Conservation (phyloP, 768 basidiomycete genomes). For the Lentinula boryana region DNA sequence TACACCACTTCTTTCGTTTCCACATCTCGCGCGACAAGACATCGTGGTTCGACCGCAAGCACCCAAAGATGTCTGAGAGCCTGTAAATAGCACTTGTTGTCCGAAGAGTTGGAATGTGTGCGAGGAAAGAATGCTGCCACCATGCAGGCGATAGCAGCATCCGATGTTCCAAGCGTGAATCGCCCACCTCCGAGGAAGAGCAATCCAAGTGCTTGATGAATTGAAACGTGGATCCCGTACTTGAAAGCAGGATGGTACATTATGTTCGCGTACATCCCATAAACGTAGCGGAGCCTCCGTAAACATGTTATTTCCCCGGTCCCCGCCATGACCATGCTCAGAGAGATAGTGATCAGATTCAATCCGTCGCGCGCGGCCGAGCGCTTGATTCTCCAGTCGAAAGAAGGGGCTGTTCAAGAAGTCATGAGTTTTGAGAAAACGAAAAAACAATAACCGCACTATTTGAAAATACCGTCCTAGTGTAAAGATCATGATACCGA, state of each 20-base stretch:
- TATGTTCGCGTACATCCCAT: slow-evolving; percentile 72
- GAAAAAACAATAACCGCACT: slow-evolving; percentile 36
- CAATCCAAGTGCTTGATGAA: slow-evolving; percentile 85
- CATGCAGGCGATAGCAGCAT: slow-evolving; percentile 88
- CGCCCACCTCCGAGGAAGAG: slow-evolving; percentile 92
- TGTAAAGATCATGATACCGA: slow-evolving; percentile 75
- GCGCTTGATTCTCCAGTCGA: slow-evolving; percentile 85
- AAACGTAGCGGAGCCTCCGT: slow-evolving; percentile 80
- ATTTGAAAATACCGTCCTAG: slow-evolving; percentile 58
- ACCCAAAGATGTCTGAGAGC: slow-evolving; percentile 96
- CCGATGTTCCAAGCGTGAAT: slow-evolving; percentile 86
- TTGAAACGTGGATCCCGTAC: slow-evolving; percentile 88
- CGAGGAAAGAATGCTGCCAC: slow-evolving; percentile 90
- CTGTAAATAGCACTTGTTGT: slow-evolving; percentile 89
- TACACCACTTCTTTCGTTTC: slow-evolving; percentile 89
- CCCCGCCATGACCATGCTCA: slow-evolving; percentile 96
- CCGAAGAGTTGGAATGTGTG: slow-evolving; percentile 70
- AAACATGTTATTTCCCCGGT: slow-evolving; percentile 92
- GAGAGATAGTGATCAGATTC: slow-evolving; percentile 78
- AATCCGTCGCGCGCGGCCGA: slow-evolving; percentile 84
- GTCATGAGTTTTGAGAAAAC: slow-evolving; percentile 1
- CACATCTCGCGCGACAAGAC: slow-evolving; percentile 87
- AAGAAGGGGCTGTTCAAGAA: slow-evolving; percentile 52
- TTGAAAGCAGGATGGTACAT: slow-evolving; percentile 61
- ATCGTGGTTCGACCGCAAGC: slow-evolving; percentile 90